Percentiles rank a stretch among this genome's conserved stretches.
Conservation (phyloP, 768 basidiomycete genomes). For the Leccinum ochraceum region DNA sequence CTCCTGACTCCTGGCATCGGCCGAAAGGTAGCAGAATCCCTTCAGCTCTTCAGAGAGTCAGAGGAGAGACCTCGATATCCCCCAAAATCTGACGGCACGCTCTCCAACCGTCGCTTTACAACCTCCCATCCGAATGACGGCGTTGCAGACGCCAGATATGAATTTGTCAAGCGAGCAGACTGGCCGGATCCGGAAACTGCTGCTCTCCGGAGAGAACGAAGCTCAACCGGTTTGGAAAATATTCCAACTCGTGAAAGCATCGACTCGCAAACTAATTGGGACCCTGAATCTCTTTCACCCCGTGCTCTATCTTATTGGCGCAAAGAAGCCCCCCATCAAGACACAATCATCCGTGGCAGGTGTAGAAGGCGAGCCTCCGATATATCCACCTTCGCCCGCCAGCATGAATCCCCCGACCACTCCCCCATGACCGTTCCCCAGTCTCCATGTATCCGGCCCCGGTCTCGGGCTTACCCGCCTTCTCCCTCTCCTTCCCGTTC, state of each 20-base stretch:
- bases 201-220: conserved; percentile 68
- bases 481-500: conserved; percentile 52
- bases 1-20: conserved; percentile 51
- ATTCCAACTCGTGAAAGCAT: conserved; percentile 52
- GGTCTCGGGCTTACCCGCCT: conserved; percentile 51
- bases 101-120: conserved; percentile 34
- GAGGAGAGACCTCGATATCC: conserved; percentile 37
- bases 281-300: conserved; percentile 22
- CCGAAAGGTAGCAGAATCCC: conserved; percentile 80
- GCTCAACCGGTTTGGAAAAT: conserved; percentile 58
- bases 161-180: conserved; percentile 83
- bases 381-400: conserved; percentile 35
- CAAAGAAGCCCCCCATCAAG: conserved; percentile 48
- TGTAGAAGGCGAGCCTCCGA: conserved; percentile 57
- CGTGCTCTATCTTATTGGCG: conserved; percentile 54
- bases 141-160: conserved; percentile 68
- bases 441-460: conserved; percentile 43
- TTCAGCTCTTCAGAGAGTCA: conserved; percentile 83
- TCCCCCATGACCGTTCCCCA: conserved; percentile 34
- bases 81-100: conserved; percentile 24
- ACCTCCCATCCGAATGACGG: conserved; percentile 46
- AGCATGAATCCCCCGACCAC: conserved; percentile 29
- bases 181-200: conserved; percentile 82
- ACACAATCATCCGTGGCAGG: conserved; percentile 54
- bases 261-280: conserved; percentile 25